phyloP scores from a whole-genome alignment of 176 grass and related monocot species.

The Phoenix dactylifera region DNA sequence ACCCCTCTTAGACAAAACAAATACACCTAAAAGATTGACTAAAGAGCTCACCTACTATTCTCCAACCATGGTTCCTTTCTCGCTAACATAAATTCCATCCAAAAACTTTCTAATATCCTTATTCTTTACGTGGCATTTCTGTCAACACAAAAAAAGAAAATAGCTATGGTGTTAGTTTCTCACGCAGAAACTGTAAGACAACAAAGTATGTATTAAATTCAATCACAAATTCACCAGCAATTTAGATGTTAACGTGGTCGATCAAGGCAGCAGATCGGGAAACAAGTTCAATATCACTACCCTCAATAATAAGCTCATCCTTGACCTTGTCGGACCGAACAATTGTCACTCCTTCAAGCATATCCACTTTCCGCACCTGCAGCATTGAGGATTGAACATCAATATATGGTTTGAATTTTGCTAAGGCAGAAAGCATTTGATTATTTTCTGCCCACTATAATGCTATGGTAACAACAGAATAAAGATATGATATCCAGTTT shows the following conservation, averaged over 20 bases:
- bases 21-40: too few species aligned
- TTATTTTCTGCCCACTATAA: too few species aligned
- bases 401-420: neutral
- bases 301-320: constrained; percentile 83
- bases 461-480: too few species aligned
- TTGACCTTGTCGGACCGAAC: constrained; percentile 81
- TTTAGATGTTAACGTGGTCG: constrained; percentile 44
- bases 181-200: too few species aligned
- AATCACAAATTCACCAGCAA: neutral
- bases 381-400: neutral
- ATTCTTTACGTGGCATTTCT: constrained; percentile 15
- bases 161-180: too few species aligned
- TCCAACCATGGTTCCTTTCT: neutral
- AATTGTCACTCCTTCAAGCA: constrained; percentile 74
- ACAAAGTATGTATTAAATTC: too few species aligned
- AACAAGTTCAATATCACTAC: constrained; percentile 84
- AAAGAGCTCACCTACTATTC: too few species aligned
- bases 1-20: too few species aligned
- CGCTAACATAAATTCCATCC: constrained; percentile 15
- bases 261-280: constrained; percentile 79
- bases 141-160: neutral
- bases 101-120: constrained; percentile 15
- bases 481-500: too few species aligned
- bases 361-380: constrained; percentile 84
- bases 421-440: too few species aligned